Percentiles rank a stretch among this genome's conserved stretches.
Evolutionary conservation across 106 monocot genomes (phyloP).

Genomic region (Alisma plantagoaquatica): DNA sequence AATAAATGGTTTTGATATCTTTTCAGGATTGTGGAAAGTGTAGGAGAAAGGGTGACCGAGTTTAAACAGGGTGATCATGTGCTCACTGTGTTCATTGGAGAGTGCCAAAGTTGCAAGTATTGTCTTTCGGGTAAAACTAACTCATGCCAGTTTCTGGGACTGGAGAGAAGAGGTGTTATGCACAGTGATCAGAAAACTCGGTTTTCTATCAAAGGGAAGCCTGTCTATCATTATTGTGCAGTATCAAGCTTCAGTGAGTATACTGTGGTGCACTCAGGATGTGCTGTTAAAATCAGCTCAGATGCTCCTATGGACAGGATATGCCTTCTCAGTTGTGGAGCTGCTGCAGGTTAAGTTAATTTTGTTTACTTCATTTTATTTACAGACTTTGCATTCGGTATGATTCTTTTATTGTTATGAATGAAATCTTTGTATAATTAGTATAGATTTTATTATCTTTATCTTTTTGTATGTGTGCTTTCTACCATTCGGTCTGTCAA

Average conservation of each 20-base stretch:
- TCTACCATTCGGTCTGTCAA: too few species aligned
- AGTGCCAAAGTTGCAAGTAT: slow-evolving; percentile 70
- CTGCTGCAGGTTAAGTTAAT: slow-evolving; percentile 57
- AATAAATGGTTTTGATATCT: background rate
- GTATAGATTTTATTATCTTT: too few species aligned
- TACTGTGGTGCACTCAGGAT: slow-evolving; percentile 89
- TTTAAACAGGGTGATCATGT: slow-evolving; percentile 82
- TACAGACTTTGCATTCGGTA: background rate
- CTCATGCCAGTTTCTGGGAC: slow-evolving; percentile 67
- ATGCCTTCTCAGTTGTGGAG: slow-evolving; percentile 91
- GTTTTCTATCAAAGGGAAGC: slow-evolving; percentile 65
- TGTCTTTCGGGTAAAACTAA: slow-evolving; percentile 80
- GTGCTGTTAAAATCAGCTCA: slow-evolving; percentile 73
- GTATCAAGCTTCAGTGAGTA: slow-evolving; percentile 97
- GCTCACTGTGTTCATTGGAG: slow-evolving; percentile 80
- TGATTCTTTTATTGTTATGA: too few species aligned
- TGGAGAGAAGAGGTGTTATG: slow-evolving; percentile 91
- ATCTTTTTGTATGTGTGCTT: too few species aligned
- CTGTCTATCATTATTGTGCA: slow-evolving; percentile 87
- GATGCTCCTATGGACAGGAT: slow-evolving; percentile 61
- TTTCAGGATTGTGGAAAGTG: slow-evolving; percentile 75
- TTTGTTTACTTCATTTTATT: background rate
- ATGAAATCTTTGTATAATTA: too few species aligned
- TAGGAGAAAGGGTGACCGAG: slow-evolving; percentile 76
- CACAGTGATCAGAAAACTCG: slow-evolving; percentile 79